These are phyloP conservation scores for Salix koriyanagi DNA, from an alignment of 345 rosid species.

Conservation along the genomic window DNA sequence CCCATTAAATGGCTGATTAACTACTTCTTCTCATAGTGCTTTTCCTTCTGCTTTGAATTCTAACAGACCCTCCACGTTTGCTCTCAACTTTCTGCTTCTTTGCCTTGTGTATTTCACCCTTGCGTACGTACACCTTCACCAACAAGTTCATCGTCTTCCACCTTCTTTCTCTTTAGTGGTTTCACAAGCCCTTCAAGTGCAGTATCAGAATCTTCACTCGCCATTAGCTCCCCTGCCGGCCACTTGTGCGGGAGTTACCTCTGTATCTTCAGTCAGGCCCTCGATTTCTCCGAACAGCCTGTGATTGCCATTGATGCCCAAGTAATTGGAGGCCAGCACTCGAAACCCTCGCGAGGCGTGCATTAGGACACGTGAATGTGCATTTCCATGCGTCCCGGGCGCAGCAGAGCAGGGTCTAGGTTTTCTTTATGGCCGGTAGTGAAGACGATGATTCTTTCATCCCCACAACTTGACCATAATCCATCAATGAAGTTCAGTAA, in stretches of 20 bases:
- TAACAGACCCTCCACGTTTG: too few relatives aligned
- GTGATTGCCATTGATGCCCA: neutral
- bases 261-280: neutral
- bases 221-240: slow-evolving; percentile 54
- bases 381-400: slow-evolving; percentile 26
- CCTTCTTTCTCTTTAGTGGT: neutral
- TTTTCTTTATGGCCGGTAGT: slow-evolving; percentile 12
- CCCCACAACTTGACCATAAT: slow-evolving; percentile 27
- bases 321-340: slow-evolving; percentile 22
- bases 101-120: too few relatives aligned
- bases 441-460: slow-evolving; percentile 26
- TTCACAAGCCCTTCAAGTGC: slow-evolving; percentile 45
- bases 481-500: slow-evolving; percentile 25
- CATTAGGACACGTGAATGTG: slow-evolving; percentile 24
- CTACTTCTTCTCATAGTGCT: too few relatives aligned
- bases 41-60: too few relatives aligned
- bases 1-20: too few relatives aligned
- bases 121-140: too few relatives aligned
- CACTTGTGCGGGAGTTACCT: slow-evolving; percentile 29
- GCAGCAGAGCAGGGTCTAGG: slow-evolving; percentile 26
- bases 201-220: slow-evolving; percentile 40
- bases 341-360: slow-evolving; percentile 17
- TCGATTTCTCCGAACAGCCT: slow-evolving; percentile 10
- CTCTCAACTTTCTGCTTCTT: too few relatives aligned
- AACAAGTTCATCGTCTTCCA: too few relatives aligned